Evolutionary conservation across 139 green algal species (phyloP), one percentile per base, ranked within the genome.

Genomic region (Marvania coccoides): DNA sequence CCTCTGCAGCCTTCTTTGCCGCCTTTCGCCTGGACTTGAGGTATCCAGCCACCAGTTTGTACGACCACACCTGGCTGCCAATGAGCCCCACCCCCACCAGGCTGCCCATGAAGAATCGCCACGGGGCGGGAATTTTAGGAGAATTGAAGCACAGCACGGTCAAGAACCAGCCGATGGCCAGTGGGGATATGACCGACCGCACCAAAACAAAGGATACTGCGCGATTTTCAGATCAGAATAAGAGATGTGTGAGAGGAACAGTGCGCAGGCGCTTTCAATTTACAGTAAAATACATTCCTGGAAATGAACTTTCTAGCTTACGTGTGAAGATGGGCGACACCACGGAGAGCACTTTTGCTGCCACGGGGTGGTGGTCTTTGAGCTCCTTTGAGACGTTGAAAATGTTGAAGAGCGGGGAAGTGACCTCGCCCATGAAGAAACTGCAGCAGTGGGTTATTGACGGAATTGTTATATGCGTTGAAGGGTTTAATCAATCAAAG

Each of bases 391-490:
- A 8, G 14, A 70, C 29, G 9, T 7, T 70, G 35, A 70, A 63
- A 23, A 10, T 10, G n/a, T 70, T 70, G 28, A 62, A 58, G 29
- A 70, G n/a, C 33, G 63, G 63, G 19, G 47, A 54, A 10, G 63
- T 70, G 6, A 70, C 19, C 47, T 70, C 63, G 15, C 63, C 63
- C 15, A 70, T 19, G 28, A 70, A 70, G 15, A 63, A 70, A n/a
- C n/a, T n/a, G n/a, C 46, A 54, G 24, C 15, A 54, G 7, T 19
- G 28, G 7, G 46, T 14, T 9, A 6, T 14, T 30, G 1, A 54
- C 15, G 46, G 46, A 14, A 30, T 5, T 39, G 51, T 1, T 59
- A 7, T 8, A 1, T n/a, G 51, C 9, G 29, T 60, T 4, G 23
- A 0, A 42, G 3, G 5, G 31, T 19, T n/a, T n/a, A 29, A 10